These are phyloP conservation scores for Kazachstania kunashirensis DNA, from an alignment of 805 yeast genomes.

Conservation along the genomic window DNA sequence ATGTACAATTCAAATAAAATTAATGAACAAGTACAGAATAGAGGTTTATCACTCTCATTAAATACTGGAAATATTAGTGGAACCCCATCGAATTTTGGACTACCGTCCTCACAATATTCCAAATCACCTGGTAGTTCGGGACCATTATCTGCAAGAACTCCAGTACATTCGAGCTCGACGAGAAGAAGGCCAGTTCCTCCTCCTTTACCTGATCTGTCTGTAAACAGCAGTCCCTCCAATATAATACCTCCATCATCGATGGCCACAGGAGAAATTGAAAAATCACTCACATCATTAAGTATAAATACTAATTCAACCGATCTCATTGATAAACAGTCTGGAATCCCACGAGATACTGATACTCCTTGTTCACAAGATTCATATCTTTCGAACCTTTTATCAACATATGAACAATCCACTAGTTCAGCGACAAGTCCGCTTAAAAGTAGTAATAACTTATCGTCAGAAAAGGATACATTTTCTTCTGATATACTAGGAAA, in stretches of 20 bases:
- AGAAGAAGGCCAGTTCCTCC: conserved; percentile 5
- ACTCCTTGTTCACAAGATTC: conserved; percentile 16
- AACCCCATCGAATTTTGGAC: neutral
- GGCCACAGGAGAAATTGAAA: conserved; percentile 5
- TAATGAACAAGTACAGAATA: neutral
- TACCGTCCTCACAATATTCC: conserved; percentile 13
- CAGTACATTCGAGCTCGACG: conserved; percentile 23
- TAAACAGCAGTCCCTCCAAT: conserved; percentile 1
- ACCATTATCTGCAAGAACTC: conserved; percentile 13
- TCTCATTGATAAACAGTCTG: neutral
- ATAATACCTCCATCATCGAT: conserved; percentile 5
- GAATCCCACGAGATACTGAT: neutral
- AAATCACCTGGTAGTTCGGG: conserved; percentile 12
- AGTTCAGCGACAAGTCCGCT: conserved; percentile 10
- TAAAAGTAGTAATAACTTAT: conserved; percentile 1
- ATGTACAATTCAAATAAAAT: conserved; percentile 1
- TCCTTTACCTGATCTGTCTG: neutral
- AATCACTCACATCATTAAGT: conserved; percentile 5
- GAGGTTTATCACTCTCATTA: neutral
- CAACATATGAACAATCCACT: conserved; percentile 16
- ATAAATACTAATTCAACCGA: neutral
- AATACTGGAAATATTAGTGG: neutral
- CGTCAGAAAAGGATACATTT: no score
- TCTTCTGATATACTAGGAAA: no score
- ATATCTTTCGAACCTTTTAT: conserved; percentile 17